Percentiles rank a stretch among this genome's conserved stretches.
Evolutionary conservation across 345 rosid genomes (phyloP).

Genomic region (Triadica sebifera): DNA sequence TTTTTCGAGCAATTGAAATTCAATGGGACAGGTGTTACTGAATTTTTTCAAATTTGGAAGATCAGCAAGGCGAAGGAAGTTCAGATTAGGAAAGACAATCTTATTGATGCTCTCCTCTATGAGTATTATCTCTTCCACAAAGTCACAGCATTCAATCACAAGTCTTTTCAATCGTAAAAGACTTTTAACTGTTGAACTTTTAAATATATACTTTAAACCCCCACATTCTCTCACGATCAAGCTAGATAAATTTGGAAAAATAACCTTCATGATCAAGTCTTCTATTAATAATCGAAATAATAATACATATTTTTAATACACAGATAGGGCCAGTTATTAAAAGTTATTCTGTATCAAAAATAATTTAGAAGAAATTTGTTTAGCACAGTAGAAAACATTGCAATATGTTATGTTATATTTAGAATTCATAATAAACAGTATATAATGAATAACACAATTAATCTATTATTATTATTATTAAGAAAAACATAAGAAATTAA

Average conservation of each 20-base stretch:
- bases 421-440: too few species aligned
- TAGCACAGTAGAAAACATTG: too few species aligned
- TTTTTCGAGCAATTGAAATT: not conserved
- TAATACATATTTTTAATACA: too few species aligned
- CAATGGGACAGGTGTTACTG: not conserved
- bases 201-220: not conserved
- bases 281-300: too few species aligned
- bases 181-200: not conserved
- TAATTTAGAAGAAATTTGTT: too few species aligned
- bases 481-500: too few species aligned
- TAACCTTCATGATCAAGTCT: not conserved
- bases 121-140: slow-evolving; percentile 10
- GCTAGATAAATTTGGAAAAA: slow-evolving; percentile 9
- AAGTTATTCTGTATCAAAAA: too few species aligned
- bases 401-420: too few species aligned
- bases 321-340: too few species aligned
- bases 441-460: too few species aligned
- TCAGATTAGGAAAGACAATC: slow-evolving; percentile 16
- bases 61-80: not conserved
- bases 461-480: too few species aligned
- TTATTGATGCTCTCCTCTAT: not conserved
- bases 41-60: not conserved
- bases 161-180: slow-evolving; percentile 13
- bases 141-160: not conserved
- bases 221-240: not conserved